Base-by-base conservation (phyloP, 352 stramenopile species). In the Plasmopara viticola region DNA sequence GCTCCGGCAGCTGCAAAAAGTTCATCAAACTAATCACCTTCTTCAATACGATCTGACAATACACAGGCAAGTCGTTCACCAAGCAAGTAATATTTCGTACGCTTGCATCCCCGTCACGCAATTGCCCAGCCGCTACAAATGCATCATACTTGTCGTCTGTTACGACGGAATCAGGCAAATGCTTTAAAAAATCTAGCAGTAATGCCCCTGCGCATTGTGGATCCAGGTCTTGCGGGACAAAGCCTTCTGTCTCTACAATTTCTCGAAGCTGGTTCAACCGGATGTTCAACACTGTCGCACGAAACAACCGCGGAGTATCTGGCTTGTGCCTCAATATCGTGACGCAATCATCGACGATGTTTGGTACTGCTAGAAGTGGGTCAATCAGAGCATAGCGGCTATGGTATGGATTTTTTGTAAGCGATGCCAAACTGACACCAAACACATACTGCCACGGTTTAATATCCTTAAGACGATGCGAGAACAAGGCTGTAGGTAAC, bases 401-500 rank as follows among this genome's bases (percentile, higher is more conserved):
- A 57, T 93, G 83, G 40, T 87, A 90, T 34, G 83, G 74, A 50
- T 89, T 90, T 51, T 80, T 85, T 40, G 76, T 72, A 14, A 93
- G 61, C n/a, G 84, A 90, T 12, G 66, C 67, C 28, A 93, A 40
- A 35, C 70, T 79, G 25, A 93, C 71, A 18, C 78, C 82, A 42
- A 93, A 93, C 4, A 90, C 78, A 38, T 88, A 78, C 56, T 93
- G 83, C 78, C 79, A 93, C 33, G 79, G 82, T 48, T 90, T 87
- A 52, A 90, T 87, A 6, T 72, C 76, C 41, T 86, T 79, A 49
- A 87, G 70, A 5, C 76, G 79, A 63, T 90, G 74, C 0, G 68
- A 72, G 48, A 87, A 90, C n/a, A 71, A 56, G 3, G 79, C 72
- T 2, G 68, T 68, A 10, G 74, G 72, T 2, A 85, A 53, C 40